These are phyloP conservation scores for Rhodofomes roseus DNA, from an alignment of 1,284 basidiomycete genomes.

Conservation along the genomic window DNA sequence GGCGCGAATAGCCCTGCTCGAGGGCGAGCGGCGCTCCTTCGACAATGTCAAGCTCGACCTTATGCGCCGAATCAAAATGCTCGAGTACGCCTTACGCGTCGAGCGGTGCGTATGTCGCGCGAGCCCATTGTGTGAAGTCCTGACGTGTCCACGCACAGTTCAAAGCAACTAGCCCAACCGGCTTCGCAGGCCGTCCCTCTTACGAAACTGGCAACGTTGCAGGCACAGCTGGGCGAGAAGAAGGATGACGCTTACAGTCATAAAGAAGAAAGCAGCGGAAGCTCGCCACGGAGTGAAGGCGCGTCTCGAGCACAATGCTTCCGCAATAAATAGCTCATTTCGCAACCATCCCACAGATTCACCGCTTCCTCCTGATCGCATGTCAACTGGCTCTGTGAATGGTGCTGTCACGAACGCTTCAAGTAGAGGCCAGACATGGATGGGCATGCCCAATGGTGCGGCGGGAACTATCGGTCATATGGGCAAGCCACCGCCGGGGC, in stretches of 20 bases:
- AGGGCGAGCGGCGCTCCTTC: constrained; percentile 93
- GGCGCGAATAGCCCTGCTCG: constrained; percentile 96
- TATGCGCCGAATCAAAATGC: constrained; percentile 97
- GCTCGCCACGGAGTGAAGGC: constrained; percentile 83
- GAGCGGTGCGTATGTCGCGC: constrained; percentile 68
- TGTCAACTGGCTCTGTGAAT: constrained; percentile 41
- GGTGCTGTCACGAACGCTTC: constrained; percentile 47
- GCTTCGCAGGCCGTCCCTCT: constrained; percentile 49
- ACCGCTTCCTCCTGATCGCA: constrained; percentile 67
- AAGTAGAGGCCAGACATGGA: constrained; percentile 46
- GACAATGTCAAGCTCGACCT: constrained; percentile 97
- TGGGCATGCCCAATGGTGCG: constrained; percentile 42
- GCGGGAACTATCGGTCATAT: constrained; percentile 41
- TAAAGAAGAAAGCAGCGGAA: constrained; percentile 73
- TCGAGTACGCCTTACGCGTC: constrained; percentile 92
- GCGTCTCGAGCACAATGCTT: constrained; percentile 19
- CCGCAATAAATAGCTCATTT: neutral
- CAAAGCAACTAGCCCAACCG: constrained; percentile 73
- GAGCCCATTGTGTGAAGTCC: constrained; percentile 14
- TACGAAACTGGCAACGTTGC: constrained; percentile 56
- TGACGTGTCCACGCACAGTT: constrained; percentile 47
- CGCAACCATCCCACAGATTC: constrained; percentile 46
- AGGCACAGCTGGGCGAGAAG: constrained; percentile 47
- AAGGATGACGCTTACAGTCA: constrained; percentile 69
- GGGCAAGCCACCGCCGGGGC: constrained; percentile 72